Conservation (phyloP, 805 yeast genomes). For the Ogataea pilisensis region DNA sequence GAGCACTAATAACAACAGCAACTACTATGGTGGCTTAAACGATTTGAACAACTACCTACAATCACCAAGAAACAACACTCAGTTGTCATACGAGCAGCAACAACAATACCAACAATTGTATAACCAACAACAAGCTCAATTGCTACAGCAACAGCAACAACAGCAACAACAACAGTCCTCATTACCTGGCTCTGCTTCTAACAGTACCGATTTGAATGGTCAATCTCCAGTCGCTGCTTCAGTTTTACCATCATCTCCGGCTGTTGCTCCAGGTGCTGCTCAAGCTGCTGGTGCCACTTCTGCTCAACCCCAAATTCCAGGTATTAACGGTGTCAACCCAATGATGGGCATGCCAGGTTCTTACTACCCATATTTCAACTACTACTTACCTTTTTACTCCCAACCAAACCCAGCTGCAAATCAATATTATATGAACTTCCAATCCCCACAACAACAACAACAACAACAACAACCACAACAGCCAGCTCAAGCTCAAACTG, state of each 20-base stretch:
- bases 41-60: constrained; percentile 26
- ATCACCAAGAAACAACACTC: constrained; percentile 21
- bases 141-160: constrained; percentile 21
- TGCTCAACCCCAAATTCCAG: constrained; percentile 14
- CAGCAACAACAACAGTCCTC: constrained; percentile 21
- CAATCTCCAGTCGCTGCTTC: constrained; percentile 15
- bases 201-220: constrained; percentile 11
- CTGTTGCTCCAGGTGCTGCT: constrained; percentile 14
- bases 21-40: constrained; percentile 21
- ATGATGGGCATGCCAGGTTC: constrained; percentile 30
- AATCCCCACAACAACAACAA: constrained; percentile 23
- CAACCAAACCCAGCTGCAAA: constrained; percentile 28
- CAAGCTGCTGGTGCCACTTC: constrained; percentile 17
- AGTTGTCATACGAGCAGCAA: constrained; percentile 23
- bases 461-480: constrained; percentile 10
- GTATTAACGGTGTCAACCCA: constrained; percentile 23
- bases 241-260: constrained; percentile 8
- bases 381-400: constrained; percentile 28
- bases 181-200: constrained; percentile 13
- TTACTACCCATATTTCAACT: constrained; percentile 31
- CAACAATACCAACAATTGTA: constrained; percentile 21
- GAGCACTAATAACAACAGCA: constrained; percentile 16
- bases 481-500: constrained; percentile 1
- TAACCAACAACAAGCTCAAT: constrained; percentile 22
- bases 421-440: constrained; percentile 26